Percentiles rank a stretch among this genome's conserved stretches.
Conservation (phyloP, 2,329 filamentous ascomycete genomes). For the Immersiporthe knoxdaviesiana region DNA sequence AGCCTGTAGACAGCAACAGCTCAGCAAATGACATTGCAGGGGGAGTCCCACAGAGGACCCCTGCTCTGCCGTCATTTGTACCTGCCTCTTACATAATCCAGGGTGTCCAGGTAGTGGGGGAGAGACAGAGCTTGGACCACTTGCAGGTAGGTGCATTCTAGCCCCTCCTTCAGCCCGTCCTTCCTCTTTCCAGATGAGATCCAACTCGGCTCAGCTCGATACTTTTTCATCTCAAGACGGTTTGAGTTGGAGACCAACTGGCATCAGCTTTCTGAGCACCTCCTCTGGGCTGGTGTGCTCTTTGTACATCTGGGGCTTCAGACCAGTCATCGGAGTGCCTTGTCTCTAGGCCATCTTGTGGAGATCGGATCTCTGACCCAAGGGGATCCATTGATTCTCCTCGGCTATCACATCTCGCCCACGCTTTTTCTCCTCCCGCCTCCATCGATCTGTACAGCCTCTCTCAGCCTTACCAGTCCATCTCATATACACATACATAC, state of each 20-base stretch:
- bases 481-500: not conserved
- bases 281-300: not conserved
- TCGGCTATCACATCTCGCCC: not conserved
- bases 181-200: not conserved
- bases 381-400: not conserved
- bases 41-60: not conserved
- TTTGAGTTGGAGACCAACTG: not conserved
- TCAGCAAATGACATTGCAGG: constrained; percentile 4
- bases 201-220: not conserved
- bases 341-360: not conserved
- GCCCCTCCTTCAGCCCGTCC: not conserved
- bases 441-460: not conserved
- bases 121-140: constrained; percentile 6
- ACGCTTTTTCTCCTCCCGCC: not conserved
- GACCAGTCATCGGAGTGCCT: not conserved
- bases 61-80: not conserved
- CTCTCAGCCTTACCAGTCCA: not conserved
- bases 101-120: not conserved
- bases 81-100: constrained; percentile 1
- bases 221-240: not conserved
- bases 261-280: not conserved
- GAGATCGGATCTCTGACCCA: not conserved
- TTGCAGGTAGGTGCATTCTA: not conserved
- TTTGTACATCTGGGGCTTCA: not conserved
- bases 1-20: too few species aligned